Conservation (phyloP, 441 rosid genomes). For the Kokia cookei region DNA sequence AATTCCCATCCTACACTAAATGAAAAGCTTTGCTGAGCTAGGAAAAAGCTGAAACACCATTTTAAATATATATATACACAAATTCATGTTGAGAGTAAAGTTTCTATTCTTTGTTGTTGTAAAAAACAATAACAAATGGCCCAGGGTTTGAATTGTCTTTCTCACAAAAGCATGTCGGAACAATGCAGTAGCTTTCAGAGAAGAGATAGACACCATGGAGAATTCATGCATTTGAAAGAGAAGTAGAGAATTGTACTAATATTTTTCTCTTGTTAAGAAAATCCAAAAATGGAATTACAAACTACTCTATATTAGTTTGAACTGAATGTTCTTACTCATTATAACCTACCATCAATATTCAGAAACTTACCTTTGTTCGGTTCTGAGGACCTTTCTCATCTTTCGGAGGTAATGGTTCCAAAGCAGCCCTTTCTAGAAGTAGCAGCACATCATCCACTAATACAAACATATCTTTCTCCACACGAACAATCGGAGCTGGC, state of each 20-base stretch:
- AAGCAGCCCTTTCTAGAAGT: slow-evolving; percentile 74
- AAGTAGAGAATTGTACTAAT: not conserved
- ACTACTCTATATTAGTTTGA: not conserved
- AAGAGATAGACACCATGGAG: not conserved
- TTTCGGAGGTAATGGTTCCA: slow-evolving; percentile 80
- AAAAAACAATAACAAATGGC: not conserved
- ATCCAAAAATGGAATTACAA: not conserved
- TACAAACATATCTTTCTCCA: slow-evolving; percentile 77
- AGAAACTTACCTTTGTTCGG: slow-evolving; percentile 60
- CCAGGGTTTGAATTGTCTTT: not conserved
- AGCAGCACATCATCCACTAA: slow-evolving; percentile 84
- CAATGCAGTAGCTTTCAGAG: not conserved
- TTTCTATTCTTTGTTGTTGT: not conserved
- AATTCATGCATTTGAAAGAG: not conserved
- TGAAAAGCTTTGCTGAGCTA: not conserved
- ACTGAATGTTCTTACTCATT: not conserved
- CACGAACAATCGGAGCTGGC: slow-evolving; percentile 73
- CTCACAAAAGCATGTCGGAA: not conserved
- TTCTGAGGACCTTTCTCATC: slow-evolving; percentile 86
- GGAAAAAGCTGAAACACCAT: not conserved
- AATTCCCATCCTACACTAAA: slow-evolving; percentile 62
- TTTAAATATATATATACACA: not conserved
- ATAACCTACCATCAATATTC: not conserved
- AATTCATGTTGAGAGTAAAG: not conserved
- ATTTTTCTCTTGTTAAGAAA: not conserved